Evolutionary conservation across 2,329 filamentous ascomycete genomes (phyloP).

Genomic region (Penicillium psychrosexuale): DNA sequence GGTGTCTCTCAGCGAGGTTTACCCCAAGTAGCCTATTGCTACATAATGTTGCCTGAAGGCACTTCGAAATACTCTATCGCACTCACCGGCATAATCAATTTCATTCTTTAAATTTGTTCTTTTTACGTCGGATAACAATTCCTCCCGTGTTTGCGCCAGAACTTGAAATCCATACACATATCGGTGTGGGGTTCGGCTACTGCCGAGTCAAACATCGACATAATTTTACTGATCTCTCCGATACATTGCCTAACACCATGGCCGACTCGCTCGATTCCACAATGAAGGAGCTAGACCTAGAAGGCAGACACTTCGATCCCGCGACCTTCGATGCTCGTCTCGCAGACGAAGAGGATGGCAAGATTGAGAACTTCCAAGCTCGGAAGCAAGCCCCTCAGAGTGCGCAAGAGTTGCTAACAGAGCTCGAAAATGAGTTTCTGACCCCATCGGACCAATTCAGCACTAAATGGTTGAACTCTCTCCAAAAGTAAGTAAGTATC

Average conservation of each 20-base stretch:
- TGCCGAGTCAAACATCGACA: constrained; percentile 8
- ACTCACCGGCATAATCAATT: background rate
- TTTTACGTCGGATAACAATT: background rate
- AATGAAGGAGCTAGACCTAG: constrained; percentile 30
- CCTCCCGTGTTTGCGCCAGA: background rate
- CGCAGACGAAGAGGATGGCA: constrained; percentile 29
- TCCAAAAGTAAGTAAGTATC: constrained; percentile 73
- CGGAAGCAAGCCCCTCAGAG: constrained; percentile 47
- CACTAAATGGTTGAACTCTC: constrained; percentile 76
- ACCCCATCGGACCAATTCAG: constrained; percentile 77
- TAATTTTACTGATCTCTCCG: background rate
- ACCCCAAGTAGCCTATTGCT: background rate
- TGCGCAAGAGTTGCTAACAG: constrained; percentile 61
- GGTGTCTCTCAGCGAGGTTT: background rate
- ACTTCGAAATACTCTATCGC: background rate
- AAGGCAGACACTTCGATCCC: constrained; percentile 22
- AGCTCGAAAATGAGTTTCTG: constrained; percentile 74
- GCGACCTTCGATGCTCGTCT: constrained; percentile 30
- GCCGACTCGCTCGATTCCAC: constrained; percentile 27
- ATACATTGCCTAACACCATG: constrained; percentile 15
- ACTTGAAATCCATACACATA: background rate
- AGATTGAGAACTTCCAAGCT: constrained; percentile 36
- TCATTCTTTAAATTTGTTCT: rapidly evolving
- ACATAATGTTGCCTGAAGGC: background rate
- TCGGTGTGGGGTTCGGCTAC: constrained; percentile 14